Evolutionary conservation across 768 basidiomycete species (phyloP), one percentile per base, ranked within the genome.

Genomic region (Trametes punicea): DNA sequence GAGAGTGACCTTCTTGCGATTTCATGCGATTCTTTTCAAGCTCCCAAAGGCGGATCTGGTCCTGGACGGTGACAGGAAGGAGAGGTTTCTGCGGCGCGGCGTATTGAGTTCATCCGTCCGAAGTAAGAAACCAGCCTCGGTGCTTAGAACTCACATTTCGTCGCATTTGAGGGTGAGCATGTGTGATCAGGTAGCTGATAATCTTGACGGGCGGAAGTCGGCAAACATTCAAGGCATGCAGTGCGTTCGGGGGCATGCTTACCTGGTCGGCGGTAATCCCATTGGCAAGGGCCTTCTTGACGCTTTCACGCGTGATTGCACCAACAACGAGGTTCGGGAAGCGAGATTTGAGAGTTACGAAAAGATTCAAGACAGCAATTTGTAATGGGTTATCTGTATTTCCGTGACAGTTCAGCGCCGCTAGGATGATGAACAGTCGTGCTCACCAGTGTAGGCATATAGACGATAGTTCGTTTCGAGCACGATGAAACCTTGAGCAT

Each of bases 281-380:
- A 69, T 95, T 97, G 64, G 80, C 78, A 63, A 99, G 81, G 7
- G 97, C 97, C 69, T 87, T 88, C 76, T 93, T 90, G 59, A 99
- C 93, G 67, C 93, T 95, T 59, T 97, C 93, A 63, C 97, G 83
- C 27, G 94, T 98, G 59, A 99, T 86, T 64, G 88, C 84, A 36
- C 96, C 97, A 41, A 98, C 92, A n/a, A 93, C 93, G 51, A 99
- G 79, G 73, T 99, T 98, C 11, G 93, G 92, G 68, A 98, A 99
- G 46, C 96, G 88, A 62, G 93, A 91, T 71, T 92, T 92, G 70
- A 99, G 76, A 10, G 87, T 84, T 27, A 96, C 85, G 68, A 98
- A 99, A 16, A 98, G 80, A 68, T 95, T 95, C 29, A 99, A 75
- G 46, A 99, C 93, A 16, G 96, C 93, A 39, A 93, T 97, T 73